Conservation (phyloP, 1,139 yeast genomes). For the Nakaseomyces uthaithaninus region DNA sequence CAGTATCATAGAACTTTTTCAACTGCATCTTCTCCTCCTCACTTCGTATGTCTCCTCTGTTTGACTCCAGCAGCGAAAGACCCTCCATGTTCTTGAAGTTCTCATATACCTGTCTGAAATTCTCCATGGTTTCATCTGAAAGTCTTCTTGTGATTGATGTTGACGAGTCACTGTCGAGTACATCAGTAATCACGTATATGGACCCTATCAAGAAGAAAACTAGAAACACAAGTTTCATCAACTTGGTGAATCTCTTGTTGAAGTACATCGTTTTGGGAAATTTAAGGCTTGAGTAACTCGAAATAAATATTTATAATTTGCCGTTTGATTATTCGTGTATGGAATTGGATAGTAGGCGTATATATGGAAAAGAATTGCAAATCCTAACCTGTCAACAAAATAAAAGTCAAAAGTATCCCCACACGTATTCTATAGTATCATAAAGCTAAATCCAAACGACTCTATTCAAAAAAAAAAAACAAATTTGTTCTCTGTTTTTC, state of each 20-base stretch:
- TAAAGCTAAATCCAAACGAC: no score
- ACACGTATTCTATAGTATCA: no score
- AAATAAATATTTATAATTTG: no score
- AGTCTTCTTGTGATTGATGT: constrained; percentile 7
- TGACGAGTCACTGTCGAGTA: constrained; percentile 14
- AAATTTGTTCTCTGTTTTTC: no score
- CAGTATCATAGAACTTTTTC: constrained; percentile 22
- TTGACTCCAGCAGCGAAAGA: not conserved
- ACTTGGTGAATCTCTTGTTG: constrained; percentile 19
- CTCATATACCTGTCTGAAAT: constrained; percentile 8
- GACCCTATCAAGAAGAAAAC: constrained; percentile 12
- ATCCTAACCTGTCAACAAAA: no score
- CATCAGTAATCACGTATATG: constrained; percentile 12
- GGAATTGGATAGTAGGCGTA: no score
- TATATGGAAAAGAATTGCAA: no score
- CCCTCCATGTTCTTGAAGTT: not conserved
- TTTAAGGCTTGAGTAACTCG: no score
- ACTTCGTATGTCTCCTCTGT: constrained; percentile 7
- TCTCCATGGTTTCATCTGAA: constrained; percentile 2
- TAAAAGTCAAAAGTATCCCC: no score
- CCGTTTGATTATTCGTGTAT: no score
- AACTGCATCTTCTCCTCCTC: constrained; percentile 9
- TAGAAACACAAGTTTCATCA: constrained; percentile 15
- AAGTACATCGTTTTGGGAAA: no score
- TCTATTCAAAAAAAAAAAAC: no score